Percentiles rank a stretch among this genome's conserved stretches.
Conservation (phyloP, 129 eudicot genomes). For the Deinandra increscens region DNA sequence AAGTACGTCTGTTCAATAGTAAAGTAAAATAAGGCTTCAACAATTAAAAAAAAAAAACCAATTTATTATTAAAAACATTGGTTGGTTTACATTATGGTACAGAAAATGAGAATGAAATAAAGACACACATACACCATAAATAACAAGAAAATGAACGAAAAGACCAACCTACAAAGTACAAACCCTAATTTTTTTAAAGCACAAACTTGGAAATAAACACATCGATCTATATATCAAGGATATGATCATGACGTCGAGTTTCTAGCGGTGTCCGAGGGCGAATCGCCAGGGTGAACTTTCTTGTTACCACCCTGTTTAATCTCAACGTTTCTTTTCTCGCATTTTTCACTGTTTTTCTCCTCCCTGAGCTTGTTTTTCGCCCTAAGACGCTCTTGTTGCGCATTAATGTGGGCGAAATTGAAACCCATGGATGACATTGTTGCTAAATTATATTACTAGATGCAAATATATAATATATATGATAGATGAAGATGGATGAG, state of each 20-base stretch:
- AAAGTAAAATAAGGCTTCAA: too few relatives aligned
- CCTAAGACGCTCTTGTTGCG: constrained; percentile 29
- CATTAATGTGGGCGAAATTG: constrained; percentile 25
- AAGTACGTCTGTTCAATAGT: too few relatives aligned
- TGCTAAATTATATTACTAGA: background rate
- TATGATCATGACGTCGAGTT: constrained; percentile 9
- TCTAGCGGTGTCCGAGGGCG: constrained; percentile 5
- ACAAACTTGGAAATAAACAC: constrained; percentile 11
- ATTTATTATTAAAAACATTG: background rate
- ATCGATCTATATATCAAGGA: background rate
- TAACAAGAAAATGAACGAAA: too few relatives aligned
- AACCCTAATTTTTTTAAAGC: constrained; percentile 10
- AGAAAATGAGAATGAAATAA: background rate
- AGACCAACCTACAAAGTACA: background rate
- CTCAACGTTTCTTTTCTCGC: background rate
- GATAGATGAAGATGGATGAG: background rate
- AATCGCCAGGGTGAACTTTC: constrained; percentile 24
- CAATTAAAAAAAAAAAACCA: background rate
- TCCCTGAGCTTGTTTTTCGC: constrained; percentile 25
- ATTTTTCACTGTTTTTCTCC: constrained; percentile 8
- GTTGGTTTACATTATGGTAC: constrained; percentile 2
- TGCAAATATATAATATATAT: background rate
- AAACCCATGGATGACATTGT: constrained; percentile 34
- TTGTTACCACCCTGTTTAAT: constrained; percentile 31
- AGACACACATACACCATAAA: constrained; percentile 1